Percentiles rank a stretch among this genome's conserved stretches.
Evolutionary conservation across 257 asterid species (phyloP).

Genomic region (Nyctanthes arbortristis): DNA sequence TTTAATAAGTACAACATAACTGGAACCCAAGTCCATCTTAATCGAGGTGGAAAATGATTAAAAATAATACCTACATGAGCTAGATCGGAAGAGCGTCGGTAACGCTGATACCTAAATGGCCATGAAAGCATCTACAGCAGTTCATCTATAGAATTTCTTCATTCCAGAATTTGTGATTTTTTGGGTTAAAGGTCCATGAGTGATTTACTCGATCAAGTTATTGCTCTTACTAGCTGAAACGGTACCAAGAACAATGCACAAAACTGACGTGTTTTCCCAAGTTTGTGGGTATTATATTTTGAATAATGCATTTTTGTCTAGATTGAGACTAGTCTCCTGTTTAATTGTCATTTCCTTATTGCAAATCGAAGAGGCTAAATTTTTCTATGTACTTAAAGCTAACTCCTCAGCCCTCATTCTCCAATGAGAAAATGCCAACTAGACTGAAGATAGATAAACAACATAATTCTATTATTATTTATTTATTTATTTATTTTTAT

Average conservation of each 20-base stretch:
- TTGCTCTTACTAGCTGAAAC: not conserved
- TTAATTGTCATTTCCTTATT: no score
- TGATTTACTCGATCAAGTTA: conserved; percentile 1
- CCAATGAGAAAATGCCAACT: no score
- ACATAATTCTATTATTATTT: no score
- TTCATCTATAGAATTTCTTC: not conserved
- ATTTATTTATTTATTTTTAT: no score
- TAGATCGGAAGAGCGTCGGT: not conserved
- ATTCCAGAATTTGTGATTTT: not conserved
- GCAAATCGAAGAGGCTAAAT: no score
- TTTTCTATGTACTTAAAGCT: no score
- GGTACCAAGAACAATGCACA: not conserved
- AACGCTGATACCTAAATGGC: not conserved
- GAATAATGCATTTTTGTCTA: no score
- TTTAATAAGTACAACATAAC: not conserved
- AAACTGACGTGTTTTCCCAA: not conserved
- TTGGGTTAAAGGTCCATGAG: not conserved
- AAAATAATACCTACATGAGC: not conserved
- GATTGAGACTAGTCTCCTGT: no score
- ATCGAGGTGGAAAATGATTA: not conserved
- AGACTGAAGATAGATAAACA: no score
- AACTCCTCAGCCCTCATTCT: no score
- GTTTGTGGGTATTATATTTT: not conserved
- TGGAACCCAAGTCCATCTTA: not conserved
- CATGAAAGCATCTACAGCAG: not conserved